Conservation (phyloP, 208 protist genomes). For the Trypanosoma theileri region DNA sequence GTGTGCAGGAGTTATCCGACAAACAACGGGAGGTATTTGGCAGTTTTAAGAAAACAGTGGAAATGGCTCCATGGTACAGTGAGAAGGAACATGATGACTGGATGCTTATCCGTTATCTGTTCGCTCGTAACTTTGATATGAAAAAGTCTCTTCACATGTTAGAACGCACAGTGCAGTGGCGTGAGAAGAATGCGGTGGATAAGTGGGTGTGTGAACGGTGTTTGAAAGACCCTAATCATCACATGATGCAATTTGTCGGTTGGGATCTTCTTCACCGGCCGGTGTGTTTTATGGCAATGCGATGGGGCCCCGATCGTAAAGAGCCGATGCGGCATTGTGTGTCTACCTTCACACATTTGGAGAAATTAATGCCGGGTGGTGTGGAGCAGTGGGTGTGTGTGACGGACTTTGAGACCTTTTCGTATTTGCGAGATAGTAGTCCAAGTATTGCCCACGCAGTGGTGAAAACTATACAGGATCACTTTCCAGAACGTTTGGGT, state of each 20-base stretch:
- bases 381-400: slow-evolving; percentile 85
- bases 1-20: slow-evolving; percentile 47
- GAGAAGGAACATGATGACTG: slow-evolving; percentile 56
- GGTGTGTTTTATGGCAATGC: slow-evolving; percentile 86
- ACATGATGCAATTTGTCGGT: slow-evolving; percentile 81
- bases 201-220: slow-evolving; percentile 60
- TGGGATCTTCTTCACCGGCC: slow-evolving; percentile 77
- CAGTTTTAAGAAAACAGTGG: slow-evolving; percentile 43
- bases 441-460: slow-evolving; percentile 63
- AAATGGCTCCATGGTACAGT: slow-evolving; percentile 57
- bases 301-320: slow-evolving; percentile 74
- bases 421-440: slow-evolving; percentile 67
- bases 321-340: slow-evolving; percentile 74
- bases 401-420: slow-evolving; percentile 87
- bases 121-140: slow-evolving; percentile 63
- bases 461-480: slow-evolving; percentile 67
- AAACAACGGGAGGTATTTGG: slow-evolving; percentile 39
- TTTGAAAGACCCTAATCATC: slow-evolving; percentile 59
- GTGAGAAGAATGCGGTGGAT: slow-evolving; percentile 51
- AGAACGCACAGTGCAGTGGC: slow-evolving; percentile 69
- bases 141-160: slow-evolving; percentile 71
- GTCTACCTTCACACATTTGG: slow-evolving; percentile 65
- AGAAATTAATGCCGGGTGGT: slow-evolving; percentile 74
- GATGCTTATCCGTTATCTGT: slow-evolving; percentile 68
- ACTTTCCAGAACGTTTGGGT: slow-evolving; percentile 85